phyloP scores from a whole-genome alignment of 2,329 filamentous ascomycete species.

The Fusarium sp. region DNA sequence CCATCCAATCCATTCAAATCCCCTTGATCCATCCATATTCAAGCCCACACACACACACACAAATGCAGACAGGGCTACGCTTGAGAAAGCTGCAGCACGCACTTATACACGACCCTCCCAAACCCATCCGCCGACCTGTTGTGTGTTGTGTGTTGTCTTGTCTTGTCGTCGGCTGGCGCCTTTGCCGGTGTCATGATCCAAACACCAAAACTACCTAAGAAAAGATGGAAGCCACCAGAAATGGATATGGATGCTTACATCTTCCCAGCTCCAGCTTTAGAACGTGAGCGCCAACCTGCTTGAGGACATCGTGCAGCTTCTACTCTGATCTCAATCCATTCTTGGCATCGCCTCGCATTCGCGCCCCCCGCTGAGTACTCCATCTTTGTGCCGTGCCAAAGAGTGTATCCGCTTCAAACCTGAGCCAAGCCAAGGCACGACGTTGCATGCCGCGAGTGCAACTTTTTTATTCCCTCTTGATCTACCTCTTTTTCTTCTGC shows the following conservation, averaged over 20 bases:
- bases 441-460: constrained; percentile 13
- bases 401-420: neutral
- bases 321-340: constrained; percentile 36
- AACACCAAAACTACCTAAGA: neutral
- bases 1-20: constrained; percentile 8
- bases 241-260: constrained; percentile 2
- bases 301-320: constrained; percentile 30
- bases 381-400: constrained; percentile 14
- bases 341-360: constrained; percentile 26
- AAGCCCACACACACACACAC: constrained; percentile 20
- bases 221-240: neutral
- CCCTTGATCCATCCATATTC: constrained; percentile 10
- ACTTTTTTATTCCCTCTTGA: constrained; percentile 5
- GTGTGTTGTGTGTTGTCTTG: neutral
- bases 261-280: constrained; percentile 9
- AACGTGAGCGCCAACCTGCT: constrained; percentile 26
- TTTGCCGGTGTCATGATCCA: constrained; percentile 4
- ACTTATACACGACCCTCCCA: constrained; percentile 19
- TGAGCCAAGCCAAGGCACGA: constrained; percentile 6
- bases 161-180: constrained; percentile 5
- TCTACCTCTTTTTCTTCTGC: constrained; percentile 10
- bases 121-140: neutral
- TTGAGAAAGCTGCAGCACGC: neutral
- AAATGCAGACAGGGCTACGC: neutral
- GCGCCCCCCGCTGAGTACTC: constrained; percentile 20